phyloP scores from a whole-genome alignment of 495 filamentous ascomycete species.

The Xylaria scruposa region DNA sequence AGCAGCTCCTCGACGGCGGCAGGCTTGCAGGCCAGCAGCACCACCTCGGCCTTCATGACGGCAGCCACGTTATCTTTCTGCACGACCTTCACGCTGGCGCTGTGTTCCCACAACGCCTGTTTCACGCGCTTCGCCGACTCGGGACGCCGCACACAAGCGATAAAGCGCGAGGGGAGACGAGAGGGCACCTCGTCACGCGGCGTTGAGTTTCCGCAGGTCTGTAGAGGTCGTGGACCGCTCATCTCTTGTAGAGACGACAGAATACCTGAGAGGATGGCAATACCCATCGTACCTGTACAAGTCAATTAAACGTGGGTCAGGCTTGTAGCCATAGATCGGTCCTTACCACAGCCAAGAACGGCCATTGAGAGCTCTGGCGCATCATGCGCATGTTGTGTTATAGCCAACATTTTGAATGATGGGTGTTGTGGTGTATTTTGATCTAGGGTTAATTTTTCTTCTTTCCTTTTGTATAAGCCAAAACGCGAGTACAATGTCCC shows the following conservation, averaged over 20 bases:
- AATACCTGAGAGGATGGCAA: constrained; percentile 83
- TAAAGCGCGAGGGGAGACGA: constrained; percentile 72
- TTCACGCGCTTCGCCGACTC: constrained; percentile 69
- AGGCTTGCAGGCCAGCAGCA: constrained; percentile 81
- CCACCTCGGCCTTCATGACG: constrained; percentile 63
- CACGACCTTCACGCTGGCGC: constrained; percentile 50
- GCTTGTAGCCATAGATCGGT: neutral
- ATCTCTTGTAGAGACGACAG: constrained; percentile 66
- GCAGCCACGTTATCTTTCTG: constrained; percentile 65
- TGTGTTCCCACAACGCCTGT: constrained; percentile 60
- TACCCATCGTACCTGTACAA: constrained; percentile 74
- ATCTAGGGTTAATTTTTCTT: neutral
- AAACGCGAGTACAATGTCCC: neutral
- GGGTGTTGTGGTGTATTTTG: neutral
- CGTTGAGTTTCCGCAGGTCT: constrained; percentile 55
- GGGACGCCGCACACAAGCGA: constrained; percentile 73
- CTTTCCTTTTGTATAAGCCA: too few relatives aligned
- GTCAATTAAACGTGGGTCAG: constrained; percentile 26
- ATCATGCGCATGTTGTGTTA: constrained; percentile 42
- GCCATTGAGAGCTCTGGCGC: constrained; percentile 67
- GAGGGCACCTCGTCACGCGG: constrained; percentile 57
- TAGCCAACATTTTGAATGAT: constrained; percentile 39
- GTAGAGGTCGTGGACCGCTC: constrained; percentile 43
- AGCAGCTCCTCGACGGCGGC: constrained; percentile 72
- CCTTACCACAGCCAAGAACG: constrained; percentile 75